These are phyloP conservation scores for Solanum arcanum DNA, from an alignment of 257 asterid genomes.

Conservation along the genomic window DNA sequence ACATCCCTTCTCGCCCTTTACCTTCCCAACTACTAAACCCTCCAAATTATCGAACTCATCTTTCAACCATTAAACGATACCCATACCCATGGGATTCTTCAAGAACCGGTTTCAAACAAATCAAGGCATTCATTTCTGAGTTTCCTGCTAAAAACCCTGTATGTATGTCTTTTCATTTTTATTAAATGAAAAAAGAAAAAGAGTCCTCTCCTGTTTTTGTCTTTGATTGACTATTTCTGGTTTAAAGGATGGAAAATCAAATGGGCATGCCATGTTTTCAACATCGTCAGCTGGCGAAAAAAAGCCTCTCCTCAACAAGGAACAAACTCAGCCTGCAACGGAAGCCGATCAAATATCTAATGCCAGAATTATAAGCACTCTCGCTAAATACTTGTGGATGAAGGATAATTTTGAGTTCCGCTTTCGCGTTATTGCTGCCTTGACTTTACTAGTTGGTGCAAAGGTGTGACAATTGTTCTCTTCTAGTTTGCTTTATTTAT, in stretches of 20 bases:
- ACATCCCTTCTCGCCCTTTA: neutral
- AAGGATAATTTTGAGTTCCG: conserved; percentile 74
- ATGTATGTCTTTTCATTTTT: conserved; percentile 3
- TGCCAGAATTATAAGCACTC: conserved; percentile 50
- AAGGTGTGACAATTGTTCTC: conserved; percentile 16
- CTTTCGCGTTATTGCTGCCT: conserved; percentile 71
- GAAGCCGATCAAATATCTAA: conserved; percentile 28
- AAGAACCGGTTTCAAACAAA: conserved; percentile 18
- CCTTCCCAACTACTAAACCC: neutral
- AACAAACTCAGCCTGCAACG: conserved; percentile 4
- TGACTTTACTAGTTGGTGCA: conserved; percentile 80
- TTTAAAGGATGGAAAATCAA: conserved; percentile 25
- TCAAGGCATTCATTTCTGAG: conserved; percentile 64
- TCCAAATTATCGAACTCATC: conserved; percentile 2
- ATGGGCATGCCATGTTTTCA: conserved; percentile 56
- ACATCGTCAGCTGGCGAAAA: conserved; percentile 24
- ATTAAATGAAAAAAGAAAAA: too few species aligned
- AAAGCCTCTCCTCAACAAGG: conserved; percentile 23
- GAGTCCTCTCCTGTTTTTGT: neutral
- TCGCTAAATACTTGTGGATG: conserved; percentile 82
- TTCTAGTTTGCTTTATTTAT: neutral
- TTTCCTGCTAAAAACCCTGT: conserved; percentile 45
- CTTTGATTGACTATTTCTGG: neutral
- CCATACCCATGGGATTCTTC: conserved; percentile 36
- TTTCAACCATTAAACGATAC: conserved; percentile 13